Percentiles rank a stretch among this genome's conserved stretches.
Conservation (phyloP, 805 yeast species). For the Tetrapisispora fleetii region DNA sequence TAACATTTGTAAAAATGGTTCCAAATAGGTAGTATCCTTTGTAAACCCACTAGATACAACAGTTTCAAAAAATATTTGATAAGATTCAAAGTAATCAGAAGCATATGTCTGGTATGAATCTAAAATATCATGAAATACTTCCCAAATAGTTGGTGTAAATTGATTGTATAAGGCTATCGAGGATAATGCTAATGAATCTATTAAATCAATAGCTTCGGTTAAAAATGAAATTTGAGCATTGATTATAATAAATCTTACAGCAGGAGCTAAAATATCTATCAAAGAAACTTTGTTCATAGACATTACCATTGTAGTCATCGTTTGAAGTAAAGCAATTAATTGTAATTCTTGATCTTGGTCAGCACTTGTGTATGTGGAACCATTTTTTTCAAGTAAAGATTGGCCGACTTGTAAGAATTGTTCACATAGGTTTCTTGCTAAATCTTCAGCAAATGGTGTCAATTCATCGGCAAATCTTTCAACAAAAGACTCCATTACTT, state of each 20-base stretch:
- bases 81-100: conserved; percentile 46
- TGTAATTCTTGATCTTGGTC: conserved; percentile 58
- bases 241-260: conserved; percentile 46
- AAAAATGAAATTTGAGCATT: conserved; percentile 53
- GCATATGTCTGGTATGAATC: conserved; percentile 52
- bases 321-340: conserved; percentile 56
- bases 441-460: conserved; percentile 74
- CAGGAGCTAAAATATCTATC: conserved; percentile 47
- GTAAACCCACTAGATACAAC: conserved; percentile 44
- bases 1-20: conserved; percentile 22
- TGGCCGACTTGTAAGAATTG: conserved; percentile 51
- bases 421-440: conserved; percentile 48
- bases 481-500: conserved; percentile 93
- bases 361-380: conserved; percentile 27
- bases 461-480: conserved; percentile 78
- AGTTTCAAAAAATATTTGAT: conserved; percentile 47
- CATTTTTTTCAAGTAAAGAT: conserved; percentile 42
- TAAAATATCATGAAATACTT: conserved; percentile 37
- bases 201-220: conserved; percentile 53
- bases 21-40: conserved; percentile 21
- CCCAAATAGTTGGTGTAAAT: conserved; percentile 47
- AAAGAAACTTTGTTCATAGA: conserved; percentile 52
- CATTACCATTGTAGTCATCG: conserved; percentile 63
- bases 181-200: conserved; percentile 45
- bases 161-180: conserved; percentile 36